Evolutionary conservation across 352 stramenopile genomes (phyloP).

Genomic region (Phytophthora meadii): DNA sequence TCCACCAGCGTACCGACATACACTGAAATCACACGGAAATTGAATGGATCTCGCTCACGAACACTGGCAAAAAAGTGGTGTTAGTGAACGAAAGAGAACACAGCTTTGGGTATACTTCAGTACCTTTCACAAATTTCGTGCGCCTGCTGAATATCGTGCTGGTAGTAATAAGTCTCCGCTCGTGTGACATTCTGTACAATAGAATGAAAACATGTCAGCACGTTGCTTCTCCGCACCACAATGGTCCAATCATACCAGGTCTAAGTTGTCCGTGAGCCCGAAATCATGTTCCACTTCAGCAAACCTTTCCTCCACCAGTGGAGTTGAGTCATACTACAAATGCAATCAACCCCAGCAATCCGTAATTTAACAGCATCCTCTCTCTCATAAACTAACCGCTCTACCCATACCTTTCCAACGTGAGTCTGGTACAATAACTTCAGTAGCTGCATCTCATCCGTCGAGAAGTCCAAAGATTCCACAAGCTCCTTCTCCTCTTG

Average conservation of each 20-base stretch:
- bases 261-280: slow-evolving; percentile 63
- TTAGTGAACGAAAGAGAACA: too few species aligned
- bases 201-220: slow-evolving; percentile 20
- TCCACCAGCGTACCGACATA: slow-evolving; percentile 93
- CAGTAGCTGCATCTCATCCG: slow-evolving; percentile 66
- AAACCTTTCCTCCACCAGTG: slow-evolving; percentile 72
- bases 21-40: slow-evolving; percentile 81
- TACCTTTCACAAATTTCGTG: slow-evolving; percentile 84
- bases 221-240: not conserved
- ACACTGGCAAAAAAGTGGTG: slow-evolving; percentile 43
- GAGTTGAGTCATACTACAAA: slow-evolving; percentile 63
- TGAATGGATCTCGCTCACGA: slow-evolving; percentile 78
- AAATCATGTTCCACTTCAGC: slow-evolving; percentile 60
- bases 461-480: slow-evolving; percentile 70
- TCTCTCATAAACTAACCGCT: not conserved
- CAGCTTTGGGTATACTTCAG: not conserved
- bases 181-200: slow-evolving; percentile 67
- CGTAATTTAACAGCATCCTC: not conserved
- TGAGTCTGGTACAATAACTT: slow-evolving; percentile 72
- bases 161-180: slow-evolving; percentile 86
- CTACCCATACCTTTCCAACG: slow-evolving; percentile 57
- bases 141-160: slow-evolving; percentile 84
- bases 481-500: slow-evolving; percentile 76
- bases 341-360: slow-evolving; percentile 3
- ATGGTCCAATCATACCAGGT: slow-evolving; percentile 51